Evolutionary conservation across 1,284 basidiomycete species (phyloP).

Genomic region (Sphagnurus paluster): DNA sequence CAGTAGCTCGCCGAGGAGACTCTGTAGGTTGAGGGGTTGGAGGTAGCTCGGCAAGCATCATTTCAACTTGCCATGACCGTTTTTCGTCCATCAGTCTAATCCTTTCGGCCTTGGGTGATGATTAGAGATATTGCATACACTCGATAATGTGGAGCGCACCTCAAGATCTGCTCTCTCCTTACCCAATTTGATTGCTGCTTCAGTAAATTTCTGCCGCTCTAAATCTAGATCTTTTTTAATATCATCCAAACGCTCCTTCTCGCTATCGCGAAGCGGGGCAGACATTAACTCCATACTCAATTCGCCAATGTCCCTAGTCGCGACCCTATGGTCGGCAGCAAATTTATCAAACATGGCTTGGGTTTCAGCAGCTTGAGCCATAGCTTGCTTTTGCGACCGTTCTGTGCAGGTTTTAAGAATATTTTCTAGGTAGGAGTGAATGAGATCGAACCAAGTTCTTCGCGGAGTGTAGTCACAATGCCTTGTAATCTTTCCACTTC

Average conservation of each 20-base stretch:
- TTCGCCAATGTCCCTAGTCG: slow-evolving; percentile 34
- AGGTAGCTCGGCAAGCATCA: slow-evolving; percentile 59
- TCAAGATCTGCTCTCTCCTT: slow-evolving; percentile 69
- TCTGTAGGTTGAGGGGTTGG: slow-evolving; percentile 39
- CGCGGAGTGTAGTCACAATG: slow-evolving; percentile 47
- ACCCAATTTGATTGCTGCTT: slow-evolving; percentile 60
- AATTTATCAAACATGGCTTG: slow-evolving; percentile 55
- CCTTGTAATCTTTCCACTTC: slow-evolving; percentile 49
- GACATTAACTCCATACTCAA: slow-evolving; percentile 52
- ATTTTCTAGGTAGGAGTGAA: background rate
- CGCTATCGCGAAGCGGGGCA: slow-evolving; percentile 51
- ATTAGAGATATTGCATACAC: slow-evolving; percentile 3
- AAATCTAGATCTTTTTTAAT: slow-evolving; percentile 60
- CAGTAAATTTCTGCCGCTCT: slow-evolving; percentile 67
- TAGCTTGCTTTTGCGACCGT: slow-evolving; percentile 48
- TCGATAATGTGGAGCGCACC: slow-evolving; percentile 38
- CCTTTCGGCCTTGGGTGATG: slow-evolving; percentile 52
- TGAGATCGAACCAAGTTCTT: slow-evolving; percentile 55
- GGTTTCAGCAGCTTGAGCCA: slow-evolving; percentile 41
- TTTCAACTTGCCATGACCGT: slow-evolving; percentile 61
- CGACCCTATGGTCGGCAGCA: slow-evolving; percentile 38
- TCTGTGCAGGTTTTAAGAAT: slow-evolving; percentile 33
- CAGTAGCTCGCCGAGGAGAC: slow-evolving; percentile 6
- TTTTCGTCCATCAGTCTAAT: slow-evolving; percentile 66
- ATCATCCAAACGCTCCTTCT: slow-evolving; percentile 50